A percentile compares a stretch with the other conserved stretches of the same genome.
These are phyloP conservation scores for Thuja plicata DNA, from an alignment of 83 land plant genomes.

Conservation along the genomic window DNA sequence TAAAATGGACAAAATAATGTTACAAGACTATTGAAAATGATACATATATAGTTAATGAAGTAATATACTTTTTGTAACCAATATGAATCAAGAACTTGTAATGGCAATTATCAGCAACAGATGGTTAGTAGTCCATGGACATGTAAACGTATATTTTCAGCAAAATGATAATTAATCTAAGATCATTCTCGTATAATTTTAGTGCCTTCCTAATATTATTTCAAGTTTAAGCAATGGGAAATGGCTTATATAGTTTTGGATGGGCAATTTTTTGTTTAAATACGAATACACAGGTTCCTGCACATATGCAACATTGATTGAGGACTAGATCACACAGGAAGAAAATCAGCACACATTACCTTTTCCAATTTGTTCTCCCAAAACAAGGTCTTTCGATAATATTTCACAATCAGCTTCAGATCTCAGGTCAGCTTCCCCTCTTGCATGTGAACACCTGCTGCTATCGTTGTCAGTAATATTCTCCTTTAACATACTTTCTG, in stretches of 20 bases:
- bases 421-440: slow-evolving; percentile 20
- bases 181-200: neutral
- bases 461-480: neutral
- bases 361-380: slow-evolving; percentile 51
- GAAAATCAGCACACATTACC: slow-evolving; percentile 25
- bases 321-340: neutral
- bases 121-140: neutral
- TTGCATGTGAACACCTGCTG: slow-evolving; percentile 15
- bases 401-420: slow-evolving; percentile 38
- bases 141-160: neutral
- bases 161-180: neutral
- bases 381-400: slow-evolving; percentile 46
- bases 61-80: neutral
- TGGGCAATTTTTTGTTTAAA: neutral
- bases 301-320: neutral
- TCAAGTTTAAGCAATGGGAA: neutral
- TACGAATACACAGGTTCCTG: neutral
- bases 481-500: neutral
- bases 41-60: neutral
- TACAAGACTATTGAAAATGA: neutral
- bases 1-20: neutral
- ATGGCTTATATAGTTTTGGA: neutral
- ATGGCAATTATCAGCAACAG: neutral
- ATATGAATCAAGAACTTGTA: neutral
- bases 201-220: neutral